Conservation (phyloP, 495 filamentous ascomycete species). For the Xylaria bambusicola region DNA sequence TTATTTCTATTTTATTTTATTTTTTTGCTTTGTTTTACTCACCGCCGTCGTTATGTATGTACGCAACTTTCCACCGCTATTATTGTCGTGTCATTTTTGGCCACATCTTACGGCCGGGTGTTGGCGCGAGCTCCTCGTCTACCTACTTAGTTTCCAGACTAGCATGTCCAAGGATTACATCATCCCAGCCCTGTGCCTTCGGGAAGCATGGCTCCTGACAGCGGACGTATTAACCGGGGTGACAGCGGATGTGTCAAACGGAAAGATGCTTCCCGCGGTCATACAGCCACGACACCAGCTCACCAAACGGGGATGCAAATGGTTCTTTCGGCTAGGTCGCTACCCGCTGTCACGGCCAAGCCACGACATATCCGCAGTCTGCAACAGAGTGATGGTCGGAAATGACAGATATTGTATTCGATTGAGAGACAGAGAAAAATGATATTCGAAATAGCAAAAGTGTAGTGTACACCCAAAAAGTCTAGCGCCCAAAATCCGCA, state of each 20-base stretch:
- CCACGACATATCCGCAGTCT: neutral
- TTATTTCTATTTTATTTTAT: no score
- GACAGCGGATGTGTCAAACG: constrained; percentile 3
- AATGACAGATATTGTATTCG: constrained; percentile 11
- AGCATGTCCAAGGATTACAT: neutral
- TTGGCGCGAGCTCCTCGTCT: constrained; percentile 9
- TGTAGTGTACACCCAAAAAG: neutral
- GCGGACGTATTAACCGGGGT: neutral
- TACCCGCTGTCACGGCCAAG: constrained; percentile 6
- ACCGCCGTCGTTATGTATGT: no score
- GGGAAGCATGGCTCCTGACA: neutral
- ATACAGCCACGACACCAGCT: constrained; percentile 9
- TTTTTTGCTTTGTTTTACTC: no score
- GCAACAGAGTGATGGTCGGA: neutral
- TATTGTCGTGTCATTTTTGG: no score
- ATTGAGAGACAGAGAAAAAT: constrained; percentile 1
- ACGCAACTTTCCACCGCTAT: constrained; percentile 3
- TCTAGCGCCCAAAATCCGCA: neutral
- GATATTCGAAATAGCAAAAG: constrained; percentile 4
- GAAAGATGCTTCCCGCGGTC: constrained; percentile 5
- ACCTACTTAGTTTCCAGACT: neutral
- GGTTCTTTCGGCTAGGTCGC: constrained; percentile 9
- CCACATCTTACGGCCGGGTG: neutral
- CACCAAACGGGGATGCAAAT: constrained; percentile 8
- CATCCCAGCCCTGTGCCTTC: constrained; percentile 11